Percentiles rank a stretch among this genome's conserved stretches.
Evolutionary conservation across 257 asterid species (phyloP).

Genomic region (Plantago ovata): DNA sequence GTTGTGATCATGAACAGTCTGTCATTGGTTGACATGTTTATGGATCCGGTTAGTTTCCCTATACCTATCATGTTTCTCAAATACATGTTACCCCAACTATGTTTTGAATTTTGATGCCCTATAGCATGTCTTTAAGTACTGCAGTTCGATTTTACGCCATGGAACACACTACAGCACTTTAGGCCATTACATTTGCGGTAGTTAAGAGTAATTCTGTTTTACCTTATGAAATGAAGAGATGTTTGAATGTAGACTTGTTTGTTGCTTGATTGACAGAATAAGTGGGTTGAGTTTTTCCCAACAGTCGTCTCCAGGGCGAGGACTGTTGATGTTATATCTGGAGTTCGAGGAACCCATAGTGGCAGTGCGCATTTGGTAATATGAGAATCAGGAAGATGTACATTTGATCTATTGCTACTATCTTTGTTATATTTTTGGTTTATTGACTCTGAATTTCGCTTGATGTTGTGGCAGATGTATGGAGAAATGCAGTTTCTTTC

Average conservation of each 20-base stretch:
- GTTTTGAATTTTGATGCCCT: no score
- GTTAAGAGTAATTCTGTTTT: not conserved
- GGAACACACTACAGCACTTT: no score
- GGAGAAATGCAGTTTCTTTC: slow-evolving; percentile 84
- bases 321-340: slow-evolving; percentile 71
- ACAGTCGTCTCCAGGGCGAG: slow-evolving; percentile 80
- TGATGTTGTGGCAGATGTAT: slow-evolving; percentile 57
- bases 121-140: no score
- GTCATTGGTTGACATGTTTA: slow-evolving; percentile 68
- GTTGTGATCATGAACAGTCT: slow-evolving; percentile 74
- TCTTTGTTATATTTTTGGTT: not conserved
- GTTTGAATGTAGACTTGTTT: not conserved
- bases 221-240: not conserved
- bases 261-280: slow-evolving; percentile 42
- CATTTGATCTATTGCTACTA: not conserved
- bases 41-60: slow-evolving; percentile 57
- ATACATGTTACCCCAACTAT: not conserved
- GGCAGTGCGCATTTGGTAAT: slow-evolving; percentile 79
- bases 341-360: slow-evolving; percentile 60
- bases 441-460: not conserved
- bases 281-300: slow-evolving; percentile 82
- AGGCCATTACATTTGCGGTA: not conserved
- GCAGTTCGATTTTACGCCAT: no score
- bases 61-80: not conserved
- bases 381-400: not conserved